A percentile compares a stretch with the other conserved stretches of the same genome.
Evolutionary conservation across 148 eudicot species (phyloP).

Genomic region (Rhododendron kiyosumense): DNA sequence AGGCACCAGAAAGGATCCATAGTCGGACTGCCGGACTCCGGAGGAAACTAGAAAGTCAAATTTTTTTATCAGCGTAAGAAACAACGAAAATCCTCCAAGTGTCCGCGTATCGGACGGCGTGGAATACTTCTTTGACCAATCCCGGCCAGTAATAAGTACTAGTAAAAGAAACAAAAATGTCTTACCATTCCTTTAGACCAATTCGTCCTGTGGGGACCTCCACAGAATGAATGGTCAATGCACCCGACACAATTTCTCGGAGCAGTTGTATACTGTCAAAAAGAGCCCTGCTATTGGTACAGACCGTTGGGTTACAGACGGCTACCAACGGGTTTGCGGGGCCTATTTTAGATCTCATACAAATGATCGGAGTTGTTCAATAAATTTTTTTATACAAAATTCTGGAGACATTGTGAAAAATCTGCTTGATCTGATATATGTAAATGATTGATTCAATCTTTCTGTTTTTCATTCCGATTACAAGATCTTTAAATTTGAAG

Average conservation of each 20-base stretch:
- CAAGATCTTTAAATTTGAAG: too few relatives aligned
- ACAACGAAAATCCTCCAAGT: background rate
- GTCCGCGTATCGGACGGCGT: background rate
- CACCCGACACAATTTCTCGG: conserved; percentile 6
- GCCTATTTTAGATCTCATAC: too few relatives aligned
- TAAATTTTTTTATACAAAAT: too few relatives aligned
- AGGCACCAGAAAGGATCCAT: background rate
- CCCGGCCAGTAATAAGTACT: background rate
- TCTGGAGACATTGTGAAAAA: too few relatives aligned
- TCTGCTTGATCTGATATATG: too few relatives aligned
- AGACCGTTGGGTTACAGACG: too few relatives aligned
- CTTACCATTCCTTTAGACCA: background rate
- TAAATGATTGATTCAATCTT: too few relatives aligned
- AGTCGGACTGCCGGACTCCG: background rate
- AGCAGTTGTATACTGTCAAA: background rate
- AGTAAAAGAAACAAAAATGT: too few relatives aligned
- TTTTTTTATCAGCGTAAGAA: background rate
- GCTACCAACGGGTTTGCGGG: too few relatives aligned
- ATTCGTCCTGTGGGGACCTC: conserved; percentile 6
- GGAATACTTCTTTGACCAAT: conserved; percentile 9
- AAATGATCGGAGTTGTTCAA: too few relatives aligned
- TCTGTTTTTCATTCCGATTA: too few relatives aligned
- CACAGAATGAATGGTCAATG: conserved; percentile 8
- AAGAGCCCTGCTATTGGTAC: too few relatives aligned
- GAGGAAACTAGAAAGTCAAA: background rate